These are phyloP conservation scores for Glycine tomentella DNA, from an alignment of 306 rosid species.

Conservation along the genomic window DNA sequence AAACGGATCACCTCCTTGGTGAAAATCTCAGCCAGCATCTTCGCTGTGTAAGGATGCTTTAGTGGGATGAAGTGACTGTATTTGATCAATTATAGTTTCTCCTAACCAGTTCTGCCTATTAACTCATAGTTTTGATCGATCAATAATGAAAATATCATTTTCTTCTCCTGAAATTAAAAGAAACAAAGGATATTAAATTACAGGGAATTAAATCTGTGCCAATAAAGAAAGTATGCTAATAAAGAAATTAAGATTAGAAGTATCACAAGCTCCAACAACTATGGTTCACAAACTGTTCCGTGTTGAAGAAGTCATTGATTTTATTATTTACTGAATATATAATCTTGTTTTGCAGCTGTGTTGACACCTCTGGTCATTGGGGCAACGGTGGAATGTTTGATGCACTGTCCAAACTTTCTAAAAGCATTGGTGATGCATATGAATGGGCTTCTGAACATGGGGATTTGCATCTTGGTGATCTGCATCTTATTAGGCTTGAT, in stretches of 20 bases:
- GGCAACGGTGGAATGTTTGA: conserved; percentile 94
- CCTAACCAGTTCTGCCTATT: too few species aligned
- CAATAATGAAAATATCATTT: neutral
- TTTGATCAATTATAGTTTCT: too few species aligned
- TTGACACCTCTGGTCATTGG: conserved; percentile 94
- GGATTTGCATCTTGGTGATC: conserved; percentile 94
- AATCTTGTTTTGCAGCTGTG: conserved; percentile 63
- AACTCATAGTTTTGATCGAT: too few species aligned
- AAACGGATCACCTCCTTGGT: neutral
- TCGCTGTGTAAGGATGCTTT: neutral
- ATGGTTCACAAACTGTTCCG: neutral
- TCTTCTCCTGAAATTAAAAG: neutral
- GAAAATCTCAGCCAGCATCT: neutral
- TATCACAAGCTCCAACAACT: neutral
- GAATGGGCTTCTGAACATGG: conserved; percentile 80
- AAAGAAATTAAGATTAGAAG: neutral
- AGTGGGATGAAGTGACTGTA: neutral
- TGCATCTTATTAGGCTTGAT: conserved; percentile 78
- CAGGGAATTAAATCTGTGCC: neutral
- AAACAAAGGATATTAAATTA: neutral
- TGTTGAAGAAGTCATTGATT: conserved; percentile 7
- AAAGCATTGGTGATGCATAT: conserved; percentile 72
- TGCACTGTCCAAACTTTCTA: conserved; percentile 77
- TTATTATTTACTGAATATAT: neutral
- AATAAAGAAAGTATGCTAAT: neutral